Base-by-base conservation (phyloP, 2,329 filamentous ascomycete genomes). In the Didymella segeticola region DNA sequence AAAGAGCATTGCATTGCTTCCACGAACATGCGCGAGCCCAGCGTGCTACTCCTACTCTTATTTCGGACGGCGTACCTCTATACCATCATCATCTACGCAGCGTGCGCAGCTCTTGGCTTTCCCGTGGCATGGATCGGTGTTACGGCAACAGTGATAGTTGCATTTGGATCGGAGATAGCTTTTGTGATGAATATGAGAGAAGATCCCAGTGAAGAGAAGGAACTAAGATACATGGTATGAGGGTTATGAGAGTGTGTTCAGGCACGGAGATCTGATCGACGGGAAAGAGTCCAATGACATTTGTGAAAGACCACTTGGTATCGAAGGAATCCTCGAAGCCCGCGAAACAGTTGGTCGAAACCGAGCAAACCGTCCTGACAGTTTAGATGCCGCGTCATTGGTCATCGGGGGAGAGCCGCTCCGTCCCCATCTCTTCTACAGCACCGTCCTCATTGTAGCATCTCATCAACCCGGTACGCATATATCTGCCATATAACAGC, bases 61-160 rank as follows among this genome's bases (percentile, higher is more conserved):
- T 56, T 56, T 12, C 53, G 53, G 6, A 50, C 31, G 4, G 46
- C 53, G 14, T 56, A 56, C 9, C 30, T 50, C 14, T 47, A 50
- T 22, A 56, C 25, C 14, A 26, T 50, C 23, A 41, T 47, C 22
- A 41, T 56, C 25, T 56, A 56, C 19, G 31, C 30, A 0, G 47
- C 53, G 3, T 56, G 46, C 26, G 31, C 47, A 27, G 23, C 22
- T 4, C 36, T 56, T 2, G 41, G 42, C 7, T 37, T 56, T 19
- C 43, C 17, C 1, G 53, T 47, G 6, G 26, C 53, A 1, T 22
- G 41, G 17, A 27, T 47, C 15, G 47, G 53, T 22, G 20, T 56
- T n/a, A 38, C 25, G 4, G 53, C 53, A 15, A 38, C 46, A 10
- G 7, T 17, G 5, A 12, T 51, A 9, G 17, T 56, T 5, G 46